Percentiles rank a stretch among this genome's conserved stretches.
phyloP scores from a whole-genome alignment of 352 stramenopile species.

The Porosira glacialis region DNA sequence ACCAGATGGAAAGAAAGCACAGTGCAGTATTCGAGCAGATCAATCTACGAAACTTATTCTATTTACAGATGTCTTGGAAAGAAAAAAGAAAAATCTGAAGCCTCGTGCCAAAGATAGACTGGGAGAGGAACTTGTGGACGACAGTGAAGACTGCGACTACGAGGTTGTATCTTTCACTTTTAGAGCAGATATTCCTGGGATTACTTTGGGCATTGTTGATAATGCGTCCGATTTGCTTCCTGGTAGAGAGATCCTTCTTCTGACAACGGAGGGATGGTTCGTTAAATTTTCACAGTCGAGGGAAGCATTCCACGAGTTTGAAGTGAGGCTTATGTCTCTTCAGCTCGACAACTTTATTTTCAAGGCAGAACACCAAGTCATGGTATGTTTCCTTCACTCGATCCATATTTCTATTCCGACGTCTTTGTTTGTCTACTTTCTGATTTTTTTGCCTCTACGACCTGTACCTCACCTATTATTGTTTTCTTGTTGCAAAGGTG shows the following conservation, averaged over 20 bases:
- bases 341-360: conserved; percentile 79
- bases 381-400: conserved; percentile 52
- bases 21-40: conserved; percentile 50
- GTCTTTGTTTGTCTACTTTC: too few species aligned
- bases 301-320: conserved; percentile 75
- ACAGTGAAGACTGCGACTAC: conserved; percentile 30
- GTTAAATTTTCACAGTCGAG: conserved; percentile 58
- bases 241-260: conserved; percentile 70
- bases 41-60: conserved; percentile 78
- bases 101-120: background rate
- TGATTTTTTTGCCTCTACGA: too few species aligned
- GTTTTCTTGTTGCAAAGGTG: too few species aligned
- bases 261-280: conserved; percentile 54
- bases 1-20: conserved; percentile 43
- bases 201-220: conserved; percentile 70
- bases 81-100: conserved; percentile 6
- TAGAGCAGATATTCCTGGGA: conserved; percentile 49
- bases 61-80: conserved; percentile 45
- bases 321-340: conserved; percentile 55
- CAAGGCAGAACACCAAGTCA: conserved; percentile 66
- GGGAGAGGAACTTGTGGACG: background rate
- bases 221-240: conserved; percentile 41
- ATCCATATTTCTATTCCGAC: too few species aligned
- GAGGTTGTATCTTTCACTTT: conserved; percentile 60
- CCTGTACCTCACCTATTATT: too few species aligned